Base-by-base conservation (phyloP, 2,329 filamentous ascomycete genomes). In the Pseudogymnoascus destructans region DNA sequence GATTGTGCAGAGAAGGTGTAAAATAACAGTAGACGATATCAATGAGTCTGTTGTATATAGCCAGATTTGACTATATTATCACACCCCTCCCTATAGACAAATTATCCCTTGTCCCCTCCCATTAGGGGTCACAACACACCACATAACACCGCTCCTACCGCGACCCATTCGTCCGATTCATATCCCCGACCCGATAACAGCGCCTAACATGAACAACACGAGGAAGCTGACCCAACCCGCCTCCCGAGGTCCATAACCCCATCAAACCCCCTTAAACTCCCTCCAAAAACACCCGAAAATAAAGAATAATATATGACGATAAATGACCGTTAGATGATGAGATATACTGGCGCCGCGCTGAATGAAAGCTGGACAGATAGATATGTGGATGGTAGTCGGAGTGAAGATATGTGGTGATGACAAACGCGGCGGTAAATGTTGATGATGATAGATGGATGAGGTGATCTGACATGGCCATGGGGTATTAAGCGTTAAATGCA, bases 261-360 rank as follows among this genome's bases (percentile, higher is more conserved):
- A 15, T 27, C n/a, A 52, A 11, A 13, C 25, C 25, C 46, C 23
- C n/a, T 32, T 11, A 17, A 52, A 52, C 46, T 15, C 46, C 46
- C 46, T 19, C 3, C 25, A 30, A 32, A 52, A 52, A 52, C 46
- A 19, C 46, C 46, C 9, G 25, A 52, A 52, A 52, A 49, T 9
- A 30, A 52, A 30, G 46, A 52, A 30, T 52, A 49, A 27, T 25
- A 27, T 13, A 49, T 49, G 42, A 49, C 19, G 42, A 52, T 52
- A 52, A 19, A 52, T 52, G 46, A 52, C 25, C 46, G 46, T 52
- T 52, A 52, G 46, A 52, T 52, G 46, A 52, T 52, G n/a, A 52
- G 46, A 25, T 52, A 52, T 49, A 17, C 32, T 52, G 46, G 46
- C 46, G 46, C 46, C 46, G 46, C 46, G 46, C 46, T 52, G 46